Evolutionary conservation across 352 stramenopile genomes (phyloP), one percentile per base, ranked within the genome.

Genomic region (Stramenopiles sp.): DNA sequence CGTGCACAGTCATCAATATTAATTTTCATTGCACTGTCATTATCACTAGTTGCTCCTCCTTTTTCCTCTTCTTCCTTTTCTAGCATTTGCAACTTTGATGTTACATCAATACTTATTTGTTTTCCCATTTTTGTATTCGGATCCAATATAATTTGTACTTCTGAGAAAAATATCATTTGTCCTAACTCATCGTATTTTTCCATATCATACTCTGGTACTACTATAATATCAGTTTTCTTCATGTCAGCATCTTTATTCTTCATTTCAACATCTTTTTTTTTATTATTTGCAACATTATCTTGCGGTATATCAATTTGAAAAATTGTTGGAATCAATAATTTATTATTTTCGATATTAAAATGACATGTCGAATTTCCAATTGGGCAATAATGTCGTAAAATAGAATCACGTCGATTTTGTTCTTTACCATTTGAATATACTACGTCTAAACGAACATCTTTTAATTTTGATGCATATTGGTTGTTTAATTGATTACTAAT

Each of bases 21-120:
- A 69, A 69, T 69, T 69, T 69, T 69, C 53, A 69, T 23, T 69
- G 53, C 20, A n/a, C n/a, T n/a, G n/a, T n/a, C n/a, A n/a, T n/a
- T n/a, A n/a, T n/a, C n/a, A 27, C 20, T 69, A 27, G 53, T 69
- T 23, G 53, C 53, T 27, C 27, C 53, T 20, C 27, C 53, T 69
- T 69, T 27, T 20, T 23, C 53, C 53, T 69, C 53, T 27, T 69
- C 53, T 27, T 20, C 20, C 20, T 69, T 27, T 27, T 69, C 53
- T n/a, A n/a, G n/a, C n/a, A n/a, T n/a, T 20, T 69, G 53, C 53
- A 69, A 27, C 53, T 20, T 69, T 69, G 20, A 20, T 20, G 53
- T 69, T 20, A 69, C 53, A 69, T 69, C 27, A 27, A 20, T 69
- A 27, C 20, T 69, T 27, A 69, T 27, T 27, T 69, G 53, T 27